Evolutionary conservation across 306 rosid species (phyloP).

Genomic region (Vachellia pachyceras): DNA sequence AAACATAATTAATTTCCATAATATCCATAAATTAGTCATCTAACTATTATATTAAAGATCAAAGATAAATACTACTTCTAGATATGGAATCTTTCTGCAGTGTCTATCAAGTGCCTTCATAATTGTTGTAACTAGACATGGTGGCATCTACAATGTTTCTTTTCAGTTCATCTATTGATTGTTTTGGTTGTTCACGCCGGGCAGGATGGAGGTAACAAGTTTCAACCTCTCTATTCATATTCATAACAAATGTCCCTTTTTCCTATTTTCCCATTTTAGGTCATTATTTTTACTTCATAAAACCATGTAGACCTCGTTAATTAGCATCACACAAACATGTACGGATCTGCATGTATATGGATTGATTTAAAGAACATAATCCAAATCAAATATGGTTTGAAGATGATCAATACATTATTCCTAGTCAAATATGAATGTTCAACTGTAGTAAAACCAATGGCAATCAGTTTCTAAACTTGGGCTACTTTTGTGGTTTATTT

Average conservation of each 20-base stretch:
- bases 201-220: conserved; percentile 79
- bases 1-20: no score
- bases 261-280: background rate
- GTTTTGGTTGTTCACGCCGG: conserved; percentile 88
- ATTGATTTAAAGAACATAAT: background rate
- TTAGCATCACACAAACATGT: conserved; percentile 13
- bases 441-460: conserved; percentile 11
- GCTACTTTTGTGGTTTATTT: conserved; percentile 4
- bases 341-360: conserved; percentile 12
- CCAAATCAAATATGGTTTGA: background rate
- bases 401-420: background rate
- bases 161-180: conserved; percentile 71
- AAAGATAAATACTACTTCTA: background rate
- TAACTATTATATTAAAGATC: no score
- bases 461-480: background rate
- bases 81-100: conserved; percentile 47
- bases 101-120: conserved; percentile 75
- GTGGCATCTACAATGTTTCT: conserved; percentile 78
- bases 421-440: conserved; percentile 7
- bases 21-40: no score
- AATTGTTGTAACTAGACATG: conserved; percentile 67
- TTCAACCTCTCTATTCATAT: background rate
- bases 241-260: background rate
- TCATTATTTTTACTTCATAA: conserved; percentile 20
- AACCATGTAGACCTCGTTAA: conserved; percentile 19